phyloP scores from a whole-genome alignment of 2,329 filamentous ascomycete species.

The Blastomyces parvus region DNA sequence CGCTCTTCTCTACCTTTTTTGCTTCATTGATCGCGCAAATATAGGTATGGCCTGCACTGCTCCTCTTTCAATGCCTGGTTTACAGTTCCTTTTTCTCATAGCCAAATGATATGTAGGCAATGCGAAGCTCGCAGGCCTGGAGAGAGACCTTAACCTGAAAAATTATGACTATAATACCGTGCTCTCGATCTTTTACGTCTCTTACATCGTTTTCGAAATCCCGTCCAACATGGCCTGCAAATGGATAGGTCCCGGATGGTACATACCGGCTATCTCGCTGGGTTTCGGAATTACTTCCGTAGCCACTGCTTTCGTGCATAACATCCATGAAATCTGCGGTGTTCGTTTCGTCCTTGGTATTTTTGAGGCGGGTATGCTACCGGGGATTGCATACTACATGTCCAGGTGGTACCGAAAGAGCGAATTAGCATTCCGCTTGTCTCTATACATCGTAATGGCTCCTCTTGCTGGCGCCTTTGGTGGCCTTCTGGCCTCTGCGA shows the following conservation, averaged over 20 bases:
- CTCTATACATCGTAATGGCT: conserved; percentile 61
- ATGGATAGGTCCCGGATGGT: conserved; percentile 62
- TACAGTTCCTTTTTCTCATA: not conserved
- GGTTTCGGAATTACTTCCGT: conserved; percentile 56
- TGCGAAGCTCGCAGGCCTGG: conserved; percentile 55
- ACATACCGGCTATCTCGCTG: conserved; percentile 53
- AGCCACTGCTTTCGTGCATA: conserved; percentile 55
- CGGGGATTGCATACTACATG: conserved; percentile 65
- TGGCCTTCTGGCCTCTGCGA: conserved; percentile 49
- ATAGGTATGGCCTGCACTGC: conserved; percentile 44
- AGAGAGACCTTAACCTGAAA: conserved; percentile 49
- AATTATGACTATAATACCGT: conserved; percentile 61
- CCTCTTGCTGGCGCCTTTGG: conserved; percentile 63
- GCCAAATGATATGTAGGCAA: conserved; percentile 44
- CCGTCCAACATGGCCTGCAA: conserved; percentile 61
- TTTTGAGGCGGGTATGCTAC: conserved; percentile 65
- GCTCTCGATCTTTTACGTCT: conserved; percentile 60
- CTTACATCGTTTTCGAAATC: conserved; percentile 64
- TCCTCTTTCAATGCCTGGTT: not conserved
- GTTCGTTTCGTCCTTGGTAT: conserved; percentile 59
- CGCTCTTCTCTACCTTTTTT: conserved; percentile 58
- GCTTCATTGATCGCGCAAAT: conserved; percentile 66
- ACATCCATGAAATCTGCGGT: conserved; percentile 44
- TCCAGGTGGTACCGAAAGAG: conserved; percentile 61
- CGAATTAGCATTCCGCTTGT: conserved; percentile 58